These are phyloP conservation scores for Vickermania ingenoplastis DNA, from an alignment of 208 protist species.

Conservation along the genomic window DNA sequence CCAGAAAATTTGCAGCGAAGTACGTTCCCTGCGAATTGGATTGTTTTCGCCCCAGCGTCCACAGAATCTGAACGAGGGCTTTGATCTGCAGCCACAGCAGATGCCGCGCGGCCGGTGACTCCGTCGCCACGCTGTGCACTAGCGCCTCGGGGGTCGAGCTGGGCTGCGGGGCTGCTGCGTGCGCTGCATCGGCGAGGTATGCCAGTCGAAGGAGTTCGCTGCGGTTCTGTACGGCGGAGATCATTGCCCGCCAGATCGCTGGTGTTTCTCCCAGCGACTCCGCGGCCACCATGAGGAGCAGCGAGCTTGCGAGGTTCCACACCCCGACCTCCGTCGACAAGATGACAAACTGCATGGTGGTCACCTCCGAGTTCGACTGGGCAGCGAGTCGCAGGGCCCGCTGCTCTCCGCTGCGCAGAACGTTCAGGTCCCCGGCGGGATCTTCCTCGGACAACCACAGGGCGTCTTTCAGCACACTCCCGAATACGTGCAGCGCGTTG, in stretches of 20 bases:
- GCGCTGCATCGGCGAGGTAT: slow-evolving; percentile 3
- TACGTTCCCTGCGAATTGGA: slow-evolving; percentile 9
- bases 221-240: slow-evolving; percentile 22
- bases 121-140: slow-evolving; percentile 8
- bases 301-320: slow-evolving; percentile 50
- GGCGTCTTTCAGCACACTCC: slow-evolving; percentile 48
- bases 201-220: slow-evolving; percentile 26
- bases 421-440: slow-evolving; percentile 5
- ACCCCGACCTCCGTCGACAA: slow-evolving; percentile 57
- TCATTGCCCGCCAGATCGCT: slow-evolving; percentile 52
- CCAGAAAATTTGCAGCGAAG: slow-evolving; percentile 22
- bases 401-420: slow-evolving; percentile 25
- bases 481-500: slow-evolving; percentile 44
- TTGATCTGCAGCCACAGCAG: slow-evolving; percentile 64
- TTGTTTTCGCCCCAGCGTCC: slow-evolving; percentile 75
- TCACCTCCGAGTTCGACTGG: slow-evolving; percentile 25
- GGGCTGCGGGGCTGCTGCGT: not conserved
- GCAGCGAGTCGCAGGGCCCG: slow-evolving; percentile 30
- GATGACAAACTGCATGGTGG: slow-evolving; percentile 48
- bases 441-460: slow-evolving; percentile 26
- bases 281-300: slow-evolving; percentile 65
- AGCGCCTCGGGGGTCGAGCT: not conserved
- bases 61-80: slow-evolving; percentile 56
- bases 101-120: slow-evolving; percentile 32
- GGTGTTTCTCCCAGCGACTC: slow-evolving; percentile 31